Percentiles rank a stretch among this genome's conserved stretches.
These are phyloP conservation scores for Phanerochaete sordida DNA, from an alignment of 768 basidiomycete species.

Conservation along the genomic window DNA sequence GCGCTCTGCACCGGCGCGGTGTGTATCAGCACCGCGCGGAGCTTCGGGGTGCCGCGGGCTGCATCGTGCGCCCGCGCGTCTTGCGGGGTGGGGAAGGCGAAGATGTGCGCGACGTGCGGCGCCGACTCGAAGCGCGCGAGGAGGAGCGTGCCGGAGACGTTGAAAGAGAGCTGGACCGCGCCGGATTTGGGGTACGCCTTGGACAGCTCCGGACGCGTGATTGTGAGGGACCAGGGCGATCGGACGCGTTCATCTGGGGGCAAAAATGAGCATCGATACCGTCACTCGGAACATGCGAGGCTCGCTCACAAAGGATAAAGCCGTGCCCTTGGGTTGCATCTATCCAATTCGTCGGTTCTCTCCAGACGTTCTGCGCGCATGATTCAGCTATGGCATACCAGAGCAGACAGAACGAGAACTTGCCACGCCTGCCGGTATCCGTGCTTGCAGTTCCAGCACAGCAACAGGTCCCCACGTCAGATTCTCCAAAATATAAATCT, in stretches of 20 bases:
- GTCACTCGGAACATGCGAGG: background rate
- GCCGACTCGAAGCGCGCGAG: slow-evolving; percentile 62
- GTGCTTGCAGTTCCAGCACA: slow-evolving; percentile 58
- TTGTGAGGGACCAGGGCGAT: slow-evolving; percentile 49
- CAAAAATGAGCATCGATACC: background rate
- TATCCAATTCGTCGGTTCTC: slow-evolving; percentile 83
- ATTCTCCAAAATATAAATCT: slow-evolving; percentile 77
- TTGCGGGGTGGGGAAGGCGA: slow-evolving; percentile 25
- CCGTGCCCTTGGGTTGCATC: slow-evolving; percentile 81
- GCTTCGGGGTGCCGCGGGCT: slow-evolving; percentile 36
- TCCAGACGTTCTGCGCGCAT: slow-evolving; percentile 66
- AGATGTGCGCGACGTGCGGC: slow-evolving; percentile 15
- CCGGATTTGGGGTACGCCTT: slow-evolving; percentile 68
- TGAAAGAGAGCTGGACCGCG: slow-evolving; percentile 75
- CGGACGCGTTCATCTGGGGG: slow-evolving; percentile 60
- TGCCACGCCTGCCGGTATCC: slow-evolving; percentile 56
- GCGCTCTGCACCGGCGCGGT: slow-evolving; percentile 58
- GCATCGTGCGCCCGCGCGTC: slow-evolving; percentile 32
- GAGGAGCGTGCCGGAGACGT: slow-evolving; percentile 68
- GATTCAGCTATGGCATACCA: background rate
- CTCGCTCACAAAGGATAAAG: slow-evolving; percentile 73
- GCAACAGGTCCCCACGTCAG: slow-evolving; percentile 69
- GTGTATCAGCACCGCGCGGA: slow-evolving; percentile 70
- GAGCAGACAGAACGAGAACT: slow-evolving; percentile 21
- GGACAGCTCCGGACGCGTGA: slow-evolving; percentile 51